Conservation (phyloP, 192 early-diverging fungal species). For the Thamnidium elegans region DNA sequence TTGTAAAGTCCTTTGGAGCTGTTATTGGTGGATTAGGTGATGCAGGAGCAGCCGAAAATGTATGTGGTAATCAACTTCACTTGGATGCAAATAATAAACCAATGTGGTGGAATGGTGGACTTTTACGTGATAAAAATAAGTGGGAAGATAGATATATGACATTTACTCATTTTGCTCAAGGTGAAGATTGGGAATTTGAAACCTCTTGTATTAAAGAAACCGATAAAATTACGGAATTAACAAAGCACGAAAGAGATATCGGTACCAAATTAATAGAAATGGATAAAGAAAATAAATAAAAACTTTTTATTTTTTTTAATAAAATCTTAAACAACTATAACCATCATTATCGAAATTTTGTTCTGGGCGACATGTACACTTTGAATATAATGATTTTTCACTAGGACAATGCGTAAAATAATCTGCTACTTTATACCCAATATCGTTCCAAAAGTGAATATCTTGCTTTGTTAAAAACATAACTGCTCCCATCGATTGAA, state of each 20-base stretch:
- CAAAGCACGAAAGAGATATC: conserved; percentile 1
- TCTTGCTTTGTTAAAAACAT: conserved; percentile 60
- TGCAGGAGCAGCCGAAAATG: conserved; percentile 22
- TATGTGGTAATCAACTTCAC: conserved; percentile 50
- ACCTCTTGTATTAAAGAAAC: conserved; percentile 41
- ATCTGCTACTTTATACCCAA: conserved; percentile 63
- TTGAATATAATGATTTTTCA: conserved; percentile 38
- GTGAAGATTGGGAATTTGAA: conserved; percentile 46
- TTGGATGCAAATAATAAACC: conserved; percentile 39
- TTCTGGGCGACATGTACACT: conserved; percentile 50
- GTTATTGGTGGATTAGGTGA: conserved; percentile 49
- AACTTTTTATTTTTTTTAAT: conserved; percentile 10
- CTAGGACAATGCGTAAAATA: conserved; percentile 68
- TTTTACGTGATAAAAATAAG: conserved; percentile 47
- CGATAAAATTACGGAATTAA: conserved; percentile 22
- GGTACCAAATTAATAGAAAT: conserved; percentile 17
- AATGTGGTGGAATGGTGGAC: conserved; percentile 52
- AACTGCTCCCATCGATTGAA: conserved; percentile 63
- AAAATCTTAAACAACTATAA: conserved; percentile 35
- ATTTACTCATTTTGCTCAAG: conserved; percentile 39
- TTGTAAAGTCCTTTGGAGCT: conserved; percentile 46
- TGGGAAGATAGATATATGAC: conserved; percentile 34
- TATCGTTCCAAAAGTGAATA: conserved; percentile 72
- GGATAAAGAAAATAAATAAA: conserved; percentile 22
- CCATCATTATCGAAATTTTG: conserved; percentile 44